phyloP scores from a whole-genome alignment of 1,139 yeast species.

The Suhomyces yuchorum region DNA sequence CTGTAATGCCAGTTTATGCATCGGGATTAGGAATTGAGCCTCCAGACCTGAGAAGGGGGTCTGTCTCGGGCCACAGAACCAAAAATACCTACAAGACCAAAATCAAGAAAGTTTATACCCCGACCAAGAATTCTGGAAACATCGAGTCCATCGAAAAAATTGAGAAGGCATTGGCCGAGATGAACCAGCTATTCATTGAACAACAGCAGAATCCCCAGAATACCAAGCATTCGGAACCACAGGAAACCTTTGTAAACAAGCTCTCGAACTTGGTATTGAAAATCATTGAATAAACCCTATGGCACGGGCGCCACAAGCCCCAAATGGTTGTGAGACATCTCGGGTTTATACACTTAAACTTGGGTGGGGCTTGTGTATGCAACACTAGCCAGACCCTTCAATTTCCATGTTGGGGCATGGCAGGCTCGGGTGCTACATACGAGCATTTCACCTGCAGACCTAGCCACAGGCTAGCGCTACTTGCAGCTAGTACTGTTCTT shows the following conservation, averaged over 20 bases:
- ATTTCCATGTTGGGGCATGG: neutral
- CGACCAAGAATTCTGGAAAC: slow-evolving; percentile 38
- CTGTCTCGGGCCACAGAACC: slow-evolving; percentile 5
- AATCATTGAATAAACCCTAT: slow-evolving; percentile 7
- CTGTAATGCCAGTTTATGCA: neutral
- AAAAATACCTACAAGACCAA: slow-evolving; percentile 37
- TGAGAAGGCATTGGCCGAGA: slow-evolving; percentile 31
- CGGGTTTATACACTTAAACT: too few species aligned
- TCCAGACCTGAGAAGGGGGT: neutral
- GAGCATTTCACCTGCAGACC: neutral
- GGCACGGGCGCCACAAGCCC: neutral
- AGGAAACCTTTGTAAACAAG: slow-evolving; percentile 7
- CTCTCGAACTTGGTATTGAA: slow-evolving; percentile 15
- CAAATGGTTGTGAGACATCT: neutral
- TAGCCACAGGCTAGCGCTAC: neutral
- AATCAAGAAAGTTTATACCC: slow-evolving; percentile 40
- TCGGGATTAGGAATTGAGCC: neutral
- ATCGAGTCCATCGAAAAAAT: slow-evolving; percentile 25
- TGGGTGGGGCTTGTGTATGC: neutral
- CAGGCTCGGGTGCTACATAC: too few species aligned
- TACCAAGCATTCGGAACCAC: neutral
- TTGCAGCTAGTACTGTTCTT: too few species aligned
- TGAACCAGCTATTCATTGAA: slow-evolving; percentile 27
- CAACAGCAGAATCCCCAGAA: slow-evolving; percentile 12
- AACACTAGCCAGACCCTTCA: neutral